Percentiles rank a stretch among this genome's conserved stretches.
These are phyloP conservation scores for Tardiomyces digboiensis DNA, from an alignment of 1,139 yeast species.

Conservation along the genomic window DNA sequence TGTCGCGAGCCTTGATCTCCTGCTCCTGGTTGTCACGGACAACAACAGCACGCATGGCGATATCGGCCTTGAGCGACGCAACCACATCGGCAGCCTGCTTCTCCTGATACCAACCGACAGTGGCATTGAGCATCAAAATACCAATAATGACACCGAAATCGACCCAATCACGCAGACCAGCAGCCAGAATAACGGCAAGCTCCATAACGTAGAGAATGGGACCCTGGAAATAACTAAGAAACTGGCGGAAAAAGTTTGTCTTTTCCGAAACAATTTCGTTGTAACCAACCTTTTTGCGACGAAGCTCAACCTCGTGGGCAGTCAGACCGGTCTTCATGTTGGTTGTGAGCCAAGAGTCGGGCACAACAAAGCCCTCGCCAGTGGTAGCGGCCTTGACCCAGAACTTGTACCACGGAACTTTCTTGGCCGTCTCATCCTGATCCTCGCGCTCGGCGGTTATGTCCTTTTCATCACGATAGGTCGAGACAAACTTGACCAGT, in stretches of 20 bases:
- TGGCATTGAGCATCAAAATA: conserved; percentile 56
- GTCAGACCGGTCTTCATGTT: conserved; percentile 46
- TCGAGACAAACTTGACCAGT: conserved; percentile 26
- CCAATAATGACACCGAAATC: conserved; percentile 70
- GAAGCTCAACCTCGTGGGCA: conserved; percentile 41
- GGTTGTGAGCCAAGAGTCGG: conserved; percentile 32
- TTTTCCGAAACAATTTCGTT: conserved; percentile 56
- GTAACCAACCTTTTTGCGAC: conserved; percentile 55
- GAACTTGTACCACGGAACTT: conserved; percentile 19
- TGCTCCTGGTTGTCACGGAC: conserved; percentile 52
- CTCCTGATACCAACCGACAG: conserved; percentile 65
- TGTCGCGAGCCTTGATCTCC: conserved; percentile 52
- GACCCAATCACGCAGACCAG: conserved; percentile 65
- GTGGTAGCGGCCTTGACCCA: conserved; percentile 12
- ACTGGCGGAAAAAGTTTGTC: conserved; percentile 48
- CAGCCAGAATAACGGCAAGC: conserved; percentile 57
- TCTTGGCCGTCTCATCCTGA: conserved; percentile 13
- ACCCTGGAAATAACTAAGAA: conserved; percentile 54
- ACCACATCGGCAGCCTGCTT: conserved; percentile 70
- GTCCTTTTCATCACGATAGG: conserved; percentile 24
- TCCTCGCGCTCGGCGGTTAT: conserved; percentile 18
- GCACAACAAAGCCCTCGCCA: conserved; percentile 17
- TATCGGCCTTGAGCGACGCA: conserved; percentile 60
- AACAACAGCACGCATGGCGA: conserved; percentile 67
- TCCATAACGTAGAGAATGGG: conserved; percentile 65